Conservation (phyloP, 305 asterid species). For the Fraxinus xanthoxyloides region DNA sequence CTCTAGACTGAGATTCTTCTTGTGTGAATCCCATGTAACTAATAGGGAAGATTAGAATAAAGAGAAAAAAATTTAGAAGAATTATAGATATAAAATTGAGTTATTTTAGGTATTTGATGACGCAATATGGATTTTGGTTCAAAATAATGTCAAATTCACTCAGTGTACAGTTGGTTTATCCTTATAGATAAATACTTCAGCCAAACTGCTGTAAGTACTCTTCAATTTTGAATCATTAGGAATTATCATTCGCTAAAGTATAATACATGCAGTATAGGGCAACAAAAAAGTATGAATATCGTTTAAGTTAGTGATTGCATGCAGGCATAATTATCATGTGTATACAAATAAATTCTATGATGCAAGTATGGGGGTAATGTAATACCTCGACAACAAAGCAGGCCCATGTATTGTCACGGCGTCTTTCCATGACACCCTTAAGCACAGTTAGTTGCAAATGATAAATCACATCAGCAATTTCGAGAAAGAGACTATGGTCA, state of each 20-base stretch:
- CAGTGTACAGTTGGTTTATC: neutral
- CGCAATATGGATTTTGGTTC: neutral
- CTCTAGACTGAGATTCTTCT: neutral
- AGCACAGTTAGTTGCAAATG: conserved; percentile 66
- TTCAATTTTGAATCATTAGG: neutral
- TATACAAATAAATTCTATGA: neutral
- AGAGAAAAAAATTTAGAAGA: neutral
- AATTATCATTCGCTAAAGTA: neutral
- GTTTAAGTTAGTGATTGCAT: neutral
- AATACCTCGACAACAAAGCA: conserved; percentile 79
- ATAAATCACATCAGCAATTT: conserved; percentile 80
- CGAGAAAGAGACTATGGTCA: conserved; percentile 69
- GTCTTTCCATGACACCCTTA: conserved; percentile 68
- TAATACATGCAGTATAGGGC: neutral
- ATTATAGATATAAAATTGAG: neutral
- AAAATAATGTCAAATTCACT: neutral
- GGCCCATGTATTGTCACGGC: conserved; percentile 59
- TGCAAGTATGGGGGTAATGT: conserved; percentile 1
- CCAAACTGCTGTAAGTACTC: neutral
- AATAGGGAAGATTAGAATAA: neutral
- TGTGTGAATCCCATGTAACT: neutral
- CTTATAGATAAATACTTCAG: neutral
- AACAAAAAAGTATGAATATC: neutral
- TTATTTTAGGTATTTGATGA: neutral
- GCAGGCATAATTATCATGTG: neutral